phyloP scores from a whole-genome alignment of 805 yeast species.

The Saturnispora gosingensis region DNA sequence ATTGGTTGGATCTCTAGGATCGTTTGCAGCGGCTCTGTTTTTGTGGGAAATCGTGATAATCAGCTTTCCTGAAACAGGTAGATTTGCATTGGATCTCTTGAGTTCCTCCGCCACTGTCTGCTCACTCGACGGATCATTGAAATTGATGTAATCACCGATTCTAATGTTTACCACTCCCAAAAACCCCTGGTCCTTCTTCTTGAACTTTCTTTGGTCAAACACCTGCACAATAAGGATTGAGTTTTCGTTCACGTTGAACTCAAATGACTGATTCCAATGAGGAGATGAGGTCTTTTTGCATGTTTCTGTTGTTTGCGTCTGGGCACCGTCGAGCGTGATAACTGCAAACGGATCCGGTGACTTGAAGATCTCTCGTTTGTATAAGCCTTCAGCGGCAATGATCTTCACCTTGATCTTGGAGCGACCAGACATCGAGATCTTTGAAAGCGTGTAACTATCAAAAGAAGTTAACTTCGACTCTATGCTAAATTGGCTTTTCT shows the following conservation, averaged over 20 bases:
- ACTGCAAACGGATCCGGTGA: slow-evolving; percentile 99
- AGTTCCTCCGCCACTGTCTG: slow-evolving; percentile 91
- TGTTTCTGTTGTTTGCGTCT: slow-evolving; percentile 89
- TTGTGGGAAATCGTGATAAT: slow-evolving; percentile 63
- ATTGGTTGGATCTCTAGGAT: slow-evolving; percentile 26
- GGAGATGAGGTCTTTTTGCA: slow-evolving; percentile 93
- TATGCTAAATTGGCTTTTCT: background rate
- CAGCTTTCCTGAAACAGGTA: slow-evolving; percentile 88
- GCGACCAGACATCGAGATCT: slow-evolving; percentile 9
- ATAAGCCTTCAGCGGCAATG: slow-evolving; percentile 92
- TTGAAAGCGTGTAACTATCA: background rate
- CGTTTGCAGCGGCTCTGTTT: slow-evolving; percentile 13
- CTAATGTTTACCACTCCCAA: slow-evolving; percentile 91
- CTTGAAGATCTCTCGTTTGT: slow-evolving; percentile 89
- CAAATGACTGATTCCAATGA: slow-evolving; percentile 92
- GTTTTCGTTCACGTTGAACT: slow-evolving; percentile 66
- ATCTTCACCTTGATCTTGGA: slow-evolving; percentile 53
- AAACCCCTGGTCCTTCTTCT: slow-evolving; percentile 97
- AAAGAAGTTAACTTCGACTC: background rate
- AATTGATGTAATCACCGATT: slow-evolving; percentile 80
- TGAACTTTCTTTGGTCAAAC: slow-evolving; percentile 94
- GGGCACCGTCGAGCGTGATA: slow-evolving; percentile 93
- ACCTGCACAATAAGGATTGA: slow-evolving; percentile 87
- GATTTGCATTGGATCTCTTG: slow-evolving; percentile 82
- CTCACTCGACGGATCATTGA: slow-evolving; percentile 40